These are phyloP conservation scores for Alternaria novae-zelandiae DNA, from an alignment of 2,329 filamentous ascomycete species.

Conservation along the genomic window DNA sequence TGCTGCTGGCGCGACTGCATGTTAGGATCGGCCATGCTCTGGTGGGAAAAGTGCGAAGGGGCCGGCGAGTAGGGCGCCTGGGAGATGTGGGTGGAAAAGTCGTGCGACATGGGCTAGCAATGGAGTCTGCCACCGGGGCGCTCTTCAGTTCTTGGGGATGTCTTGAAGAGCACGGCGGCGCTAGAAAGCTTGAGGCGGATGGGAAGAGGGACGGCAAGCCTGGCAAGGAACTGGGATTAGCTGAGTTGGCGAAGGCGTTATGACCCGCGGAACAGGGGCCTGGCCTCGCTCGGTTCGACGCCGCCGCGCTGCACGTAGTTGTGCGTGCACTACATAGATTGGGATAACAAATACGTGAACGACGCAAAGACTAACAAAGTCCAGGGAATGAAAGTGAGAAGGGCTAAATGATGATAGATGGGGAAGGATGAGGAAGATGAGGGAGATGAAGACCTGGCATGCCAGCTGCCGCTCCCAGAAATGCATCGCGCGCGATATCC, in stretches of 20 bases:
- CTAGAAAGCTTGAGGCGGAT: constrained; percentile 17
- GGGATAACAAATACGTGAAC: not conserved
- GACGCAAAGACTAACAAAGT: not conserved
- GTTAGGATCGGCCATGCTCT: constrained; percentile 44
- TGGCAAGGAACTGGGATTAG: constrained; percentile 28
- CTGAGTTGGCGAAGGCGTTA: constrained; percentile 27
- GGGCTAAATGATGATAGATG: not conserved
- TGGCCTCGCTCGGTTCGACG: constrained; percentile 23
- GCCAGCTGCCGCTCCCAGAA: not conserved
- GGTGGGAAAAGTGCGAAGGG: constrained; percentile 39
- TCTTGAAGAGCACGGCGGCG: constrained; percentile 23
- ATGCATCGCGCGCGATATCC: not conserved
- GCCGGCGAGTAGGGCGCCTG: constrained; percentile 42
- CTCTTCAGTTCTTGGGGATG: constrained; percentile 24
- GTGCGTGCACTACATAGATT: constrained; percentile 4
- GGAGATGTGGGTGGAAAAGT: constrained; percentile 33
- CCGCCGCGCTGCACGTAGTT: constrained; percentile 20
- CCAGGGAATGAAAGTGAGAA: not conserved
- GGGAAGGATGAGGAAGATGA: not conserved
- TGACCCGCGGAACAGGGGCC: constrained; percentile 25
- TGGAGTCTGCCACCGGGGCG: constrained; percentile 32
- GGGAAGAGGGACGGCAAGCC: constrained; percentile 15
- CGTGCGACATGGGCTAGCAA: constrained; percentile 44
- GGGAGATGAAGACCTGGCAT: not conserved
- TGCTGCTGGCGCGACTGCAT: constrained; percentile 40